phyloP scores from a whole-genome alignment of 2,329 filamentous ascomycete genomes.

The Xylariaceae sp. region DNA sequence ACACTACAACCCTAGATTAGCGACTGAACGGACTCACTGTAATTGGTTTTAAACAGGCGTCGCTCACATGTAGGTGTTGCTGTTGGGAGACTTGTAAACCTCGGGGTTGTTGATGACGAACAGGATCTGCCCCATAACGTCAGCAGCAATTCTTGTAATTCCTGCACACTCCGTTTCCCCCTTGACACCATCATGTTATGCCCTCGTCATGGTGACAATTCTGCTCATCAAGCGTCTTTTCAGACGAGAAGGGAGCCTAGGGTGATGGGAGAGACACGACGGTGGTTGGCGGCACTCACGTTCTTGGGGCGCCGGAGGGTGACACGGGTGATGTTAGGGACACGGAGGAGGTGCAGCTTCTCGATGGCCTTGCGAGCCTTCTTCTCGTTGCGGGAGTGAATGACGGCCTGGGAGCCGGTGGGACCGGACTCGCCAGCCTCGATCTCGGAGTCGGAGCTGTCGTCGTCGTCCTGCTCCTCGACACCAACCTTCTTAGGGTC shows the following conservation, averaged over 20 bases:
- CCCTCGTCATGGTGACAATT: neutral
- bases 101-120: slow-evolving; percentile 99
- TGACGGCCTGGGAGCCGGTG: slow-evolving; percentile 81
- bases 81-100: slow-evolving; percentile 98
- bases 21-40: neutral
- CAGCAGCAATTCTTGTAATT: slow-evolving; percentile 60
- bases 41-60: no score
- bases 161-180: slow-evolving; percentile 7
- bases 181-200: neutral
- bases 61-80: slow-evolving; percentile 99
- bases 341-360: slow-evolving; percentile 95
- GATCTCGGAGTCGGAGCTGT: slow-evolving; percentile 72
- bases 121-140: slow-evolving; percentile 67
- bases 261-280: neutral
- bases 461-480: slow-evolving; percentile 67
- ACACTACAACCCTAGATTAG: slow-evolving; percentile 58
- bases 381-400: slow-evolving; percentile 99
- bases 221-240: neutral
- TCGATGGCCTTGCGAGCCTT: slow-evolving; percentile 99
- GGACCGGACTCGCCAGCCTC: slow-evolving; percentile 68
- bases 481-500: slow-evolving; percentile 77
- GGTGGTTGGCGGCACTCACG: slow-evolving; percentile 58
- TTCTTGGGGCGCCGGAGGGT: slow-evolving; percentile 98
- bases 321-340: slow-evolving; percentile 96
- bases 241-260: neutral